Evolutionary conservation across 164 flowering plant genomes (phyloP).

Genomic region (Macadamia tetraphylla): DNA sequence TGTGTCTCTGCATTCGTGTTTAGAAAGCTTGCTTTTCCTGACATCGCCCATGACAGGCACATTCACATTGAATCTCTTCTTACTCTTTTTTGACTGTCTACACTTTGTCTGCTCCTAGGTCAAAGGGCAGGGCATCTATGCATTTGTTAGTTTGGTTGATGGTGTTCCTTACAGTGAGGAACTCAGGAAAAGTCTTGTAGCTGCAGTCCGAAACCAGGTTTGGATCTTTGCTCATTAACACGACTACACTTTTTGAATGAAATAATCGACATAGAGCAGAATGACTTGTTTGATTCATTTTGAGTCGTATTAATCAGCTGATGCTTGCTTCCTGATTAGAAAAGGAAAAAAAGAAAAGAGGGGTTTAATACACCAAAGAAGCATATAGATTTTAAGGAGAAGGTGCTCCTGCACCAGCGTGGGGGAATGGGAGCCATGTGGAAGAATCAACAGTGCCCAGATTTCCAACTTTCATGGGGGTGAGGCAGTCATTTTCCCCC

Average conservation of each 20-base stretch:
- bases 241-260: not conserved
- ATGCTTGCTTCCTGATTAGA: too few relatives aligned
- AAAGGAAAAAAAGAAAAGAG: too few relatives aligned
- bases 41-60: not conserved
- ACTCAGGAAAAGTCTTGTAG: constrained; percentile 69
- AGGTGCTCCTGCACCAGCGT: too few relatives aligned
- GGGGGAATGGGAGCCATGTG: too few relatives aligned
- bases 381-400: too few relatives aligned
- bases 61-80: not conserved
- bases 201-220: constrained; percentile 86
- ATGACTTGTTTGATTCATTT: too few relatives aligned
- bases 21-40: not conserved
- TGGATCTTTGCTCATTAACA: not conserved
- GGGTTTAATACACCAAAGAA: too few relatives aligned
- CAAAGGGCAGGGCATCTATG: constrained; percentile 97
- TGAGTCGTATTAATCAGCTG: too few relatives aligned
- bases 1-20: too few relatives aligned
- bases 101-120: constrained; percentile 42
- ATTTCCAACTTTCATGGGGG: too few relatives aligned
- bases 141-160: constrained; percentile 86
- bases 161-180: constrained; percentile 95
- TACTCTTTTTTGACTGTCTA: not conserved
- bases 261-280: not conserved
- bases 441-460: too few relatives aligned
- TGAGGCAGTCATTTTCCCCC: too few relatives aligned